phyloP scores from a whole-genome alignment of 495 filamentous ascomycete genomes.

The Hypoxylon subgilvum region DNA sequence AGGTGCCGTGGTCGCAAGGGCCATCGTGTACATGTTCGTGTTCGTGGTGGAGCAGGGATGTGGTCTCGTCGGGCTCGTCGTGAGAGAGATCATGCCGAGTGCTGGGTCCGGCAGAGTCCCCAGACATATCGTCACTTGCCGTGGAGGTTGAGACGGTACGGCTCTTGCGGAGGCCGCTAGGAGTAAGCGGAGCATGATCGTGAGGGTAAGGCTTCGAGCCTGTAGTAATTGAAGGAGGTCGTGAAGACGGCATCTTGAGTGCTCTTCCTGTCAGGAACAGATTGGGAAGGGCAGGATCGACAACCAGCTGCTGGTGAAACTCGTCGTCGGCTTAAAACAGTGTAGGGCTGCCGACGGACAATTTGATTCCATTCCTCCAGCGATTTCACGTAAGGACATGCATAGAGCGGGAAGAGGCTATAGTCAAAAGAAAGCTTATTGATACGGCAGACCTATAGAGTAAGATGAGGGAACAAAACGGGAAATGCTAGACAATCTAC shows the following conservation, averaged over 20 bases:
- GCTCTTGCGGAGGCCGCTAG: conserved; percentile 54
- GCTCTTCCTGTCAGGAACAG: not conserved
- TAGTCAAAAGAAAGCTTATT: not conserved
- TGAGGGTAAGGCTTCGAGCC: conserved; percentile 28
- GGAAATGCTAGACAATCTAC: conserved; percentile 16
- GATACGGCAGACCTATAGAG: not conserved
- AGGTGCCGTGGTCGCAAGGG: conserved; percentile 77
- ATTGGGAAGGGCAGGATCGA: too few species aligned
- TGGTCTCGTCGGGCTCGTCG: conserved; percentile 50
- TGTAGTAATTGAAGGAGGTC: conserved; percentile 17
- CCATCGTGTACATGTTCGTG: conserved; percentile 52
- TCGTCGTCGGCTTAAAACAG: not conserved
- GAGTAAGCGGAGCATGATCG: conserved; percentile 47
- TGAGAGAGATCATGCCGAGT: conserved; percentile 12
- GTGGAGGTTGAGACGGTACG: conserved; percentile 47
- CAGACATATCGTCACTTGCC: conserved; percentile 29
- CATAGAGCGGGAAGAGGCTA: not conserved
- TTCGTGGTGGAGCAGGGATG: conserved; percentile 50
- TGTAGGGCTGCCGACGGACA: not conserved
- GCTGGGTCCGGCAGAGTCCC: conserved; percentile 30
- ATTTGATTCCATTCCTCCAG: conserved; percentile 11
- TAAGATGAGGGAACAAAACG: conserved; percentile 7
- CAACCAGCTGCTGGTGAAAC: not conserved
- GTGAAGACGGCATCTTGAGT: conserved; percentile 18
- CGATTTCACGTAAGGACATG: not conserved